Percentiles rank a stretch among this genome's conserved stretches.
Evolutionary conservation across 1,284 basidiomycete species (phyloP).

Genomic region (Leccinum fallax): DNA sequence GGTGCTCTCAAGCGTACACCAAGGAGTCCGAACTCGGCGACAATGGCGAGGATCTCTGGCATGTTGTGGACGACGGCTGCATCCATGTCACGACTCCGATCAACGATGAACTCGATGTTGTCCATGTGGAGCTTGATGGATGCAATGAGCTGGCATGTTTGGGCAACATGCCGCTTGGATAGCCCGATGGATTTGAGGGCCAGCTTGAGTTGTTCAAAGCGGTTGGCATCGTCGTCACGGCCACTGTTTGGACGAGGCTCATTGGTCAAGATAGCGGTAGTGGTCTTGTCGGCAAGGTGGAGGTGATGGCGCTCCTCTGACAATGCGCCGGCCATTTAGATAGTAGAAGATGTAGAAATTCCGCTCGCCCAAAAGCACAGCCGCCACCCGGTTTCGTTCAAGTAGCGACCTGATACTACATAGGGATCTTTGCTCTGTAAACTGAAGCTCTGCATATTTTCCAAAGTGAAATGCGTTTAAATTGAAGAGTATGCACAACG

Average conservation of each 20-base stretch:
- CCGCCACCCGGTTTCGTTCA: constrained; percentile 83
- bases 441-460: constrained; percentile 94
- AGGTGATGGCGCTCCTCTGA: constrained; percentile 88
- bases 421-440: constrained; percentile 86
- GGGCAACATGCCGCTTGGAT: constrained; percentile 91
- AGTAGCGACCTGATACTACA: constrained; percentile 93
- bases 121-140: constrained; percentile 91
- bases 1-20: constrained; percentile 84
- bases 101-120: constrained; percentile 90
- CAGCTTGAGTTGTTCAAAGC: constrained; percentile 91
- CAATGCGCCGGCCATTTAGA: constrained; percentile 84
- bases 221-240: constrained; percentile 73
- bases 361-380: constrained; percentile 82
- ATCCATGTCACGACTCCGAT: constrained; percentile 81
- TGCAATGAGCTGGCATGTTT: constrained; percentile 92
- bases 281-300: constrained; percentile 75
- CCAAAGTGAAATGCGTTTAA: constrained; percentile 91
- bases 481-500: constrained; percentile 78
- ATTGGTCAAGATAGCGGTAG: constrained; percentile 86
- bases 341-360: constrained; percentile 99
- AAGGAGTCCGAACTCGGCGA: constrained; percentile 78
- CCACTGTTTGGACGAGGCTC: constrained; percentile 49
- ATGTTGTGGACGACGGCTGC: constrained; percentile 85
- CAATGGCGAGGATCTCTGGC: constrained; percentile 71
- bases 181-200: constrained; percentile 93